A percentile compares a stretch with the other conserved stretches of the same genome.
phyloP scores from a whole-genome alignment of 2,329 filamentous ascomycete genomes.

The Ploettnerulaceae sp. region DNA sequence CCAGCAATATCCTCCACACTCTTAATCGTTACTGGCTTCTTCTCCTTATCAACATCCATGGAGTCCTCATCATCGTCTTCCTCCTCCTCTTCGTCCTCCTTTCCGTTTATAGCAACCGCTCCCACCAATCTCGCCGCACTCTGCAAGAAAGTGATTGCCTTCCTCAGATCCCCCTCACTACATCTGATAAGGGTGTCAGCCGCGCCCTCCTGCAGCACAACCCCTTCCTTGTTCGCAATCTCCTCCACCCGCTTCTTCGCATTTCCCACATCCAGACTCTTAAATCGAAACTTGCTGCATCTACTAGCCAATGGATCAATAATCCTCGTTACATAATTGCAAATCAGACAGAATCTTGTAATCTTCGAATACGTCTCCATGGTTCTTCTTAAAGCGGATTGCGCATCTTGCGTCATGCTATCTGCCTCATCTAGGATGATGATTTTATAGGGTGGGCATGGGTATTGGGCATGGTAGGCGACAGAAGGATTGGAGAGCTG shows the following conservation, averaged over 20 bases:
- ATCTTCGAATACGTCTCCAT: conserved; percentile 99
- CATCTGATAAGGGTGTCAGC: conserved; percentile 79
- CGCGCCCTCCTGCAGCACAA: conserved; percentile 72
- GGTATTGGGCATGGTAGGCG: conserved; percentile 66
- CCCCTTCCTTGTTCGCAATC: conserved; percentile 75
- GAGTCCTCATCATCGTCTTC: conserved; percentile 41
- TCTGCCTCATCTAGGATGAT: conserved; percentile 98
- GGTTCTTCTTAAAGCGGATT: conserved; percentile 83
- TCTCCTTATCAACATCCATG: conserved; percentile 47
- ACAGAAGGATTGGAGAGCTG: conserved; percentile 76
- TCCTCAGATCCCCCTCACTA: conserved; percentile 89
- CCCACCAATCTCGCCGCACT: conserved; percentile 87
- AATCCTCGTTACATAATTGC: conserved; percentile 97
- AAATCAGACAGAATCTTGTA: conserved; percentile 94
- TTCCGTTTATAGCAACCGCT: conserved; percentile 44
- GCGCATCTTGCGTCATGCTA: conserved; percentile 97
- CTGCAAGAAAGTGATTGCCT: conserved; percentile 94
- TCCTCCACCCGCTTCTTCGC: conserved; percentile 73
- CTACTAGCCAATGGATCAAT: conserved; percentile 92
- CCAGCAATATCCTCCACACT: conserved; percentile 94
- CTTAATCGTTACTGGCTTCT: conserved; percentile 68
- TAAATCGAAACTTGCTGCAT: conserved; percentile 97
- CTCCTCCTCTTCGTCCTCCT: conserved; percentile 30
- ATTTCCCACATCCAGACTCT: conserved; percentile 84
- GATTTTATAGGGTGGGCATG: conserved; percentile 97